Base-by-base conservation (phyloP, 2,329 filamentous ascomycete genomes). In the Triangularia verruculosa region DNA sequence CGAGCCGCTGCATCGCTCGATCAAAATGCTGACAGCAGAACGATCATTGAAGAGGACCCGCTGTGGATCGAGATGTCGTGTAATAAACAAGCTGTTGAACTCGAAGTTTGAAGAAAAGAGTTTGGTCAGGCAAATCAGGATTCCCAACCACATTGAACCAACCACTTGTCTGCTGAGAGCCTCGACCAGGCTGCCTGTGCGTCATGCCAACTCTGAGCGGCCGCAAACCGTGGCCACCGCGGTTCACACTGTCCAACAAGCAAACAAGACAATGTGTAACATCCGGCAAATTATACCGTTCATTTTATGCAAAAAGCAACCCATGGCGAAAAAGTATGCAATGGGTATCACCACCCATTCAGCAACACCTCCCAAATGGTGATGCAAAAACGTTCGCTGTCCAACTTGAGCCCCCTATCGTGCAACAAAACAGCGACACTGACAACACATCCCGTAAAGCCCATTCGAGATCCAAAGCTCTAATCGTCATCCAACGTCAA, bases 401-500 rank as follows among this genome's bases (percentile, higher is more conserved):
- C 34, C 13, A 43, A n/a, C 34, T 8, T 47, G n/a, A n/a, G 20
- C 7, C 9, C n/a, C 39, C 4, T 47, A 47, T 47, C n/a, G 17
- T 47, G 20, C n/a, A 22, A 47, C n/a, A 20, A 20, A 8, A 47
- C n/a, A 20, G 6, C 2, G n/a, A 47, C 8, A 17, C n/a, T 17
- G 34, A 13, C 34, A 17, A 43, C n/a, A 6, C 15, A 43, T 43
- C 6, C 34, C 6, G 1, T 7, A 47, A 47, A 47, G n/a, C 8
- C 39, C 20, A 17, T 6, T 47, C n/a, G n/a, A 20, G 11, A 9
- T 20, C 39, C 39, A 22, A 20, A 47, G 39, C 3, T 20, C n/a
- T 20, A 47, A 12, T 47, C 39, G 8, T 54, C 51, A 28, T 54
- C 51, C 51, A 54, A 54, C 22, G 63, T 70, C 51, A 68, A 30